Conservation (phyloP, 306 rosid species). For the Fragaria ananassa region DNA sequence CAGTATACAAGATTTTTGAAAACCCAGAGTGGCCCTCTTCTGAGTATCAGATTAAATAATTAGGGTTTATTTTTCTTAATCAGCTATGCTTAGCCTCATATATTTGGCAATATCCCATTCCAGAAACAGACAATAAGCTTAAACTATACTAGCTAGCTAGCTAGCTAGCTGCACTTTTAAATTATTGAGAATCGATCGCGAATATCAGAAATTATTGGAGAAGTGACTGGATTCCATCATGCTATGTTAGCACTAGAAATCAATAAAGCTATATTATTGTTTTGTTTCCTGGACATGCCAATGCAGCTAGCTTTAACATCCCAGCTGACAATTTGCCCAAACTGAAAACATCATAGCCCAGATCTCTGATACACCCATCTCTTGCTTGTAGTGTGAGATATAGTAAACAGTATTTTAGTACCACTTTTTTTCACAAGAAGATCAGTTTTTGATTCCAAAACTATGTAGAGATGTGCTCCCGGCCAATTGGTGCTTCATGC, state of each 20-base stretch:
- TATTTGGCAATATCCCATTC: neutral
- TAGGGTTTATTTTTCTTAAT: neutral
- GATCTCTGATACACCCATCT: neutral
- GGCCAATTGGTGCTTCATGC: neutral
- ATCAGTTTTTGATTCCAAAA: neutral
- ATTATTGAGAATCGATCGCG: neutral
- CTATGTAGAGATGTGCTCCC: neutral
- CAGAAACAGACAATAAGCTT: neutral
- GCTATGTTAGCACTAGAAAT: conserved; percentile 1
- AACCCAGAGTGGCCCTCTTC: neutral
- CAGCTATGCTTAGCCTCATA: neutral
- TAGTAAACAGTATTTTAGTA: neutral
- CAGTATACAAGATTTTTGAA: neutral
- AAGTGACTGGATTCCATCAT: conserved; percentile 5
- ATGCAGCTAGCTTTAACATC: neutral
- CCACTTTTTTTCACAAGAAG: neutral
- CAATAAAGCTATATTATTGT: neutral
- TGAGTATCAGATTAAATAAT: neutral
- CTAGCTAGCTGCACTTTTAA: neutral
- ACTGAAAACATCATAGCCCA: neutral
- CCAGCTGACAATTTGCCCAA: neutral
- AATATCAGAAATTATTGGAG: conserved; percentile 3
- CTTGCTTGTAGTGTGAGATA: neutral
- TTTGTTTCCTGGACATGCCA: neutral
- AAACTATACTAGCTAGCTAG: neutral